Evolutionary conservation across 176 grass and related monocot genomes (phyloP).

Genomic region (Alopecurus myosuroides): DNA sequence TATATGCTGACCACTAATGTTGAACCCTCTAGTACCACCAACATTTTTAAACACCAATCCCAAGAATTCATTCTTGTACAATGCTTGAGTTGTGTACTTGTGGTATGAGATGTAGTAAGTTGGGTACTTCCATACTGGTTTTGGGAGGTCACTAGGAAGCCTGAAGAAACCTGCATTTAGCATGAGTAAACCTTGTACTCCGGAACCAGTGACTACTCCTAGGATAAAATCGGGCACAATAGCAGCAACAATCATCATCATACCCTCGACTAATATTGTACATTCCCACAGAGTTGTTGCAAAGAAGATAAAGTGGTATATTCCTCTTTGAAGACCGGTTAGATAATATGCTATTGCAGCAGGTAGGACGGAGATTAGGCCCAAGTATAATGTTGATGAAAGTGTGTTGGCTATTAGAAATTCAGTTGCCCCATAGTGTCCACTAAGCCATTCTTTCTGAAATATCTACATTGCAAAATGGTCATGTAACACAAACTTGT

Average conservation of each 20-base stretch:
- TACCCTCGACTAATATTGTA: conserved; percentile 42
- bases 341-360: conserved; percentile 52
- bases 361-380: conserved; percentile 35
- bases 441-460: conserved; percentile 40
- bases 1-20: conserved; percentile 36
- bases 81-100: conserved; percentile 57
- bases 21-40: background rate
- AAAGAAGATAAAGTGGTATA: conserved; percentile 42
- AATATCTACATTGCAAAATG: conserved; percentile 33
- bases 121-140: conserved; percentile 50
- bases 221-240: conserved; percentile 43
- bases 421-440: conserved; percentile 37
- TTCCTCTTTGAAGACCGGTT: conserved; percentile 10
- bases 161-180: conserved; percentile 50
- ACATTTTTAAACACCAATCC: conserved; percentile 30
- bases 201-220: conserved; percentile 41
- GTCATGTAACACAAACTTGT: background rate
- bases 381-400: conserved; percentile 44
- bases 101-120: conserved; percentile 61
- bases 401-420: conserved; percentile 43
- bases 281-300: conserved; percentile 25
- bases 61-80: conserved; percentile 58
- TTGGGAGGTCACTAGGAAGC: conserved; percentile 41
- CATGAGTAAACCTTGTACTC: conserved; percentile 47
- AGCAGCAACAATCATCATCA: conserved; percentile 59